Base-by-base conservation (phyloP, 306 rosid species). In the Lagenaria siceraria region DNA sequence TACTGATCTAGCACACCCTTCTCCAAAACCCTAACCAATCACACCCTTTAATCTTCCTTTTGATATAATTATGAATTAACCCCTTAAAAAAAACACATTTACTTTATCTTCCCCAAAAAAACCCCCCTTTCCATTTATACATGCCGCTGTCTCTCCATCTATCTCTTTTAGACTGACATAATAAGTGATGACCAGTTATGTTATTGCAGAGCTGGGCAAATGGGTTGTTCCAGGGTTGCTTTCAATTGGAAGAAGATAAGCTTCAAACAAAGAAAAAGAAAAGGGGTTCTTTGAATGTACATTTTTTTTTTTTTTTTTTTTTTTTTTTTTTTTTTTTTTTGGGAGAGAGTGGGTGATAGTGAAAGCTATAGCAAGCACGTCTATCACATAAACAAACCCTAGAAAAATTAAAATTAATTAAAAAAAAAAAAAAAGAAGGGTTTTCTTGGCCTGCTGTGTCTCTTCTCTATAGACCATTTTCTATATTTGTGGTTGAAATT, bases 51-150 rank as follows among this genome's bases (percentile, higher is more conserved):
- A 51, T 55, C 60, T 55, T 55, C 60, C 60, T 55, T 54, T 55
- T 21, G 60, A 27, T 8, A 21, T 21, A 18, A 56, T 56, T 22
- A 51, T 51, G 18, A 56, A 56, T 10, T 22, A 56, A 56, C 4
- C 62, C 31, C 62, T n/a, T 10, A 21, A 55, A 4, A 51, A 51
- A 55, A 55, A 21, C 13, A 55, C 60, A 8, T 10, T 14, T 5
- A 1, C 33, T 33, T 31, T 29, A 29, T 29, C 65, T 48, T 43
- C 56, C 46, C 68, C n/a, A 66, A 40, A 51, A 78, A n/a, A n/a
- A n/a, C n/a, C n/a, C 80, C n/a, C 68, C 84, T 93, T 90, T 89
- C 98, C 89, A 89, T 83, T 80, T 92, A 83, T 90, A 80, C 96
- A 92, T 81, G 97, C 97, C 96, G 92, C 17, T 15, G 55, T 22